These are phyloP conservation scores for Ustilago loliicola DNA, from an alignment of 1,284 basidiomycete genomes.

Conservation along the genomic window DNA sequence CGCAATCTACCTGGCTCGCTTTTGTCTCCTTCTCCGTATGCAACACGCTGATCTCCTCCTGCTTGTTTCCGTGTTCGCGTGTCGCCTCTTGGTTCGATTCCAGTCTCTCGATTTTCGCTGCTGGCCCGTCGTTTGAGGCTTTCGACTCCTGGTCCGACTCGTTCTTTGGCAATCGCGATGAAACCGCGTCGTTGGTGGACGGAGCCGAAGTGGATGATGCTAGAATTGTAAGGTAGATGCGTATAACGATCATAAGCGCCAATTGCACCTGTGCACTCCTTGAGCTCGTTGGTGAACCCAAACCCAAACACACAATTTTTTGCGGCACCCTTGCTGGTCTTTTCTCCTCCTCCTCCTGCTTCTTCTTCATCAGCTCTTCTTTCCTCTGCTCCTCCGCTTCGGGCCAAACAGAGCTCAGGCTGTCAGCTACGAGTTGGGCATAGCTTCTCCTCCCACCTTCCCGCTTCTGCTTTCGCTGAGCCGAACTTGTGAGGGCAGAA, in stretches of 20 bases:
- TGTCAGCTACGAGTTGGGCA: conserved; percentile 1
- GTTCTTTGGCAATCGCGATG: no score
- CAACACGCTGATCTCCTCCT: neutral
- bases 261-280: conserved; percentile 43
- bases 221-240: conserved; percentile 1
- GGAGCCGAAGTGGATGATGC: no score
- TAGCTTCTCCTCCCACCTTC: neutral
- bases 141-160: neutral
- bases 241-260: conserved; percentile 32
- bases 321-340: conserved; percentile 2
- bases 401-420: conserved; percentile 13
- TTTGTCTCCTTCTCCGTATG: neutral
- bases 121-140: neutral
- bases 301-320: conserved; percentile 33
- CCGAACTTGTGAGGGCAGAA: neutral
- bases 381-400: no score
- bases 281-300: conserved; percentile 21
- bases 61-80: no score
- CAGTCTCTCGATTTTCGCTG: neutral
- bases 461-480: neutral
- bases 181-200: no score
- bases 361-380: neutral
- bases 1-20: conserved; percentile 8
- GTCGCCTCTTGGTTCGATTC: neutral
- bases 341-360: neutral